A percentile compares a stretch with the other conserved stretches of the same genome.
These are phyloP conservation scores for Paramyrothecium roridum DNA, from an alignment of 2,329 filamentous ascomycete species.

Conservation along the genomic window DNA sequence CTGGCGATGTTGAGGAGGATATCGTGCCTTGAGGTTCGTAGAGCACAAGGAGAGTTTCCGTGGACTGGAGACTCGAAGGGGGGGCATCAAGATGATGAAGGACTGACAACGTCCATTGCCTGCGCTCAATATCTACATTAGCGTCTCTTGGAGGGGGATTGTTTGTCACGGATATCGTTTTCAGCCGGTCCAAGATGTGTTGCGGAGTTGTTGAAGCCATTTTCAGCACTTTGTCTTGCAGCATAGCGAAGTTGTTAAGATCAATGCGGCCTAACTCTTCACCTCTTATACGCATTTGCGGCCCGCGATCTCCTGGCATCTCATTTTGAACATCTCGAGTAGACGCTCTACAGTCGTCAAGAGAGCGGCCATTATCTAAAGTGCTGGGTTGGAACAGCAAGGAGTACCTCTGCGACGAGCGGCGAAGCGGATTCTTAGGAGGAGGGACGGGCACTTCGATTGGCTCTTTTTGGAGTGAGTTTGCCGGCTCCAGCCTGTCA, in stretches of 20 bases:
- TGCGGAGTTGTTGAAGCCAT: constrained; percentile 19
- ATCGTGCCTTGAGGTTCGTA: constrained; percentile 47
- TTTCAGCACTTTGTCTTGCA: constrained; percentile 11
- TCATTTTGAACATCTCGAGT: background rate
- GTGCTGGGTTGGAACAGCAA: constrained; percentile 28
- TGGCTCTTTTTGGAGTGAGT: constrained; percentile 7
- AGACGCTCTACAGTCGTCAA: constrained; percentile 37
- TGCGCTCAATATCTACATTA: constrained; percentile 49
- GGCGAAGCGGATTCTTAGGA: constrained; percentile 3
- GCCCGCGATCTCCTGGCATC: background rate
- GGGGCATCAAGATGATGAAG: constrained; percentile 44
- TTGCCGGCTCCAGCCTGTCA: background rate
- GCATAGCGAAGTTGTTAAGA: background rate
- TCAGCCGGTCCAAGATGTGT: constrained; percentile 53
- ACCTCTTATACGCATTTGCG: no score
- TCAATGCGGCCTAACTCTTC: background rate
- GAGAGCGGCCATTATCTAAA: constrained; percentile 41
- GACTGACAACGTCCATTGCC: constrained; percentile 58
- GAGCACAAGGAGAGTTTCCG: constrained; percentile 41
- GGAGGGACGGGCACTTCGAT: constrained; percentile 7
- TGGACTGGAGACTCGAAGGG: constrained; percentile 9
- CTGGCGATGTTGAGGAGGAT: background rate
- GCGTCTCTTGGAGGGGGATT: constrained; percentile 6
- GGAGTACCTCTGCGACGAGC: constrained; percentile 12
- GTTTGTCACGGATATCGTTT: constrained; percentile 22